Evolutionary conservation across 78 protist genomes (phyloP).

Genomic region (Dictyostelium capitatum): DNA sequence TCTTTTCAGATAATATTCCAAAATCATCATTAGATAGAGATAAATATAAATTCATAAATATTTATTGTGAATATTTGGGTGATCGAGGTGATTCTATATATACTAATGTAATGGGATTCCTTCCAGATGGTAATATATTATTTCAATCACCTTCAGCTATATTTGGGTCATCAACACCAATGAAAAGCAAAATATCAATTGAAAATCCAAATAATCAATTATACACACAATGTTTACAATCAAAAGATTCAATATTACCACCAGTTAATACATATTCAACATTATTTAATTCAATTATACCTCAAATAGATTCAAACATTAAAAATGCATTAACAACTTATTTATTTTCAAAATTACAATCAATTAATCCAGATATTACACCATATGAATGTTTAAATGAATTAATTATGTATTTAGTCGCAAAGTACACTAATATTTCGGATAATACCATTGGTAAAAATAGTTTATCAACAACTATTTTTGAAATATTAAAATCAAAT

Average conservation of each 20-base stretch:
- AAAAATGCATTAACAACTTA: conserved; percentile 1
- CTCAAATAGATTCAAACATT: background rate
- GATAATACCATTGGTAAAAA: background rate
- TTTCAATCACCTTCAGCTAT: background rate
- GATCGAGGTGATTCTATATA: background rate
- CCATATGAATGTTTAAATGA: background rate
- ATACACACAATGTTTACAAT: background rate
- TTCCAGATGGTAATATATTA: conserved; percentile 5
- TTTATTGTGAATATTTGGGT: background rate
- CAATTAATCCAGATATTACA: background rate
- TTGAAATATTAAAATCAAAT: background rate
- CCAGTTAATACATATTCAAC: background rate
- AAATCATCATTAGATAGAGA: background rate
- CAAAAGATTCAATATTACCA: conserved; percentile 2
- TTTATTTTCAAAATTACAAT: background rate
- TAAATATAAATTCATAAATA: background rate
- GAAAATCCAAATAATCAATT: conserved; percentile 20
- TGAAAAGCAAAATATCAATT: background rate
- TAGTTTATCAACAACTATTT: background rate
- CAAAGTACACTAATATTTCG: background rate
- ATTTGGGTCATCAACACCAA: background rate
- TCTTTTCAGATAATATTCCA: conserved; percentile 2
- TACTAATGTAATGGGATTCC: background rate
- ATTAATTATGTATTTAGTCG: background rate
- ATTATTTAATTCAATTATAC: background rate